A percentile compares a stretch with the other conserved stretches of the same genome.
These are phyloP conservation scores for Pichia nanzhaoensis DNA, from an alignment of 805 yeast species.

Conservation along the genomic window DNA sequence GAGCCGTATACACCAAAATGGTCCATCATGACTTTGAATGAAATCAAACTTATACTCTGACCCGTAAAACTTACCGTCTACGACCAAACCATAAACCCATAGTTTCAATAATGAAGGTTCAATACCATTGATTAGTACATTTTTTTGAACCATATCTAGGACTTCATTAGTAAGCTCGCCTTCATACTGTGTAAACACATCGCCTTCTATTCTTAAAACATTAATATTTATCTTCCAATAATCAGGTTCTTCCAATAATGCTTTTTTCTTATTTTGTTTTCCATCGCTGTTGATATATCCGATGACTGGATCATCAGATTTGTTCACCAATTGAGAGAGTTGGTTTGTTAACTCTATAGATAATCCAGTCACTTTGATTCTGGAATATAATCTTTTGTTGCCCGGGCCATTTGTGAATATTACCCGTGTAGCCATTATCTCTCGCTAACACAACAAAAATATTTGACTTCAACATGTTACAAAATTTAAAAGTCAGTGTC, in stretches of 20 bases:
- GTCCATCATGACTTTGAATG: not conserved
- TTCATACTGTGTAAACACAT: conserved; percentile 8
- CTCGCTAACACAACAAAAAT: too few species aligned
- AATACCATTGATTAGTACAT: not conserved
- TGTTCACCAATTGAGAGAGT: not conserved
- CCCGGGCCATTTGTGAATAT: not conserved
- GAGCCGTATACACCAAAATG: not conserved
- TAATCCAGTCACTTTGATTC: not conserved
- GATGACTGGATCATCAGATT: not conserved
- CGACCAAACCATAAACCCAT: conserved; percentile 9
- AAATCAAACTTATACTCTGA: conserved; percentile 3
- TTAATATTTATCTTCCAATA: not conserved
- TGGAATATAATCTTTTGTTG: not conserved
- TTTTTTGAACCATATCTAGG: not conserved
- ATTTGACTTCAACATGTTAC: too few species aligned
- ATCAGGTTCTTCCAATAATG: too few species aligned
- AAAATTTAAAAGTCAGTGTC: too few species aligned
- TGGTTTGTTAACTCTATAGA: not conserved
- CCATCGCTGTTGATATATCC: not conserved
- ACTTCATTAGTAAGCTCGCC: not conserved
- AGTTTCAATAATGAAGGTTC: not conserved
- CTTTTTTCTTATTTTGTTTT: too few species aligned
- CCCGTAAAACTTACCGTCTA: conserved; percentile 5
- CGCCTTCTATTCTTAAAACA: conserved; percentile 2
- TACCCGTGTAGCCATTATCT: not conserved